phyloP scores from a whole-genome alignment of 495 filamentous ascomycete species.

The Penicillium alfredii region DNA sequence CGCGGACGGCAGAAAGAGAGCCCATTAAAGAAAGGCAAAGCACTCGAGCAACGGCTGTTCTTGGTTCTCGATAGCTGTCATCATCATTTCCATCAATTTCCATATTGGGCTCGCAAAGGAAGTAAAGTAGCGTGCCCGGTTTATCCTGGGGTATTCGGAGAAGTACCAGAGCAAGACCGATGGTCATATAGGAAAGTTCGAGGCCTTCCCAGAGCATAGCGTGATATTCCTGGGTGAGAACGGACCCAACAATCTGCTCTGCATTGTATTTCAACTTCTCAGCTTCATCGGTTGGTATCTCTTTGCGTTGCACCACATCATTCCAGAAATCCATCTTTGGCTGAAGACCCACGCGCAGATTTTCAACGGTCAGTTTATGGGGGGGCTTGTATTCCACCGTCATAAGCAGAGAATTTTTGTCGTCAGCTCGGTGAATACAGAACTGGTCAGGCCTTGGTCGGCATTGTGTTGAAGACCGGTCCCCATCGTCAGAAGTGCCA shows the following conservation, averaged over 20 bases:
- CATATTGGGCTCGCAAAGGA: conserved; percentile 24
- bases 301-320: conserved; percentile 12
- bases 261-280: conserved; percentile 21
- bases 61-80: conserved; percentile 7
- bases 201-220: conserved; percentile 16
- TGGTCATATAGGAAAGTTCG: conserved; percentile 14
- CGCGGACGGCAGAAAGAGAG: conserved; percentile 5
- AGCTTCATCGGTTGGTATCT: conserved; percentile 9
- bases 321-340: conserved; percentile 20
- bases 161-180: too few species aligned
- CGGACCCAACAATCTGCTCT: conserved; percentile 9
- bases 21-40: conserved; percentile 14
- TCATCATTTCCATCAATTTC: conserved; percentile 20
- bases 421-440: conserved; percentile 21
- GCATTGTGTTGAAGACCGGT: conserved; percentile 4
- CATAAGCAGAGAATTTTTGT: conserved; percentile 18
- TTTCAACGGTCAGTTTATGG: conserved; percentile 30
- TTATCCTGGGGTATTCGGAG: conserved; percentile 17
- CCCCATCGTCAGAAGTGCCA: neutral
- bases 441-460: conserved; percentile 17
- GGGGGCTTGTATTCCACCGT: conserved; percentile 34
- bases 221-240: conserved; percentile 10
- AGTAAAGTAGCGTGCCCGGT: conserved; percentile 22
- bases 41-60: conserved; percentile 5
- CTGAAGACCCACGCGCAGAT: conserved; percentile 25